Base-by-base conservation (phyloP, 441 rosid genomes). In the Kokia cookei region DNA sequence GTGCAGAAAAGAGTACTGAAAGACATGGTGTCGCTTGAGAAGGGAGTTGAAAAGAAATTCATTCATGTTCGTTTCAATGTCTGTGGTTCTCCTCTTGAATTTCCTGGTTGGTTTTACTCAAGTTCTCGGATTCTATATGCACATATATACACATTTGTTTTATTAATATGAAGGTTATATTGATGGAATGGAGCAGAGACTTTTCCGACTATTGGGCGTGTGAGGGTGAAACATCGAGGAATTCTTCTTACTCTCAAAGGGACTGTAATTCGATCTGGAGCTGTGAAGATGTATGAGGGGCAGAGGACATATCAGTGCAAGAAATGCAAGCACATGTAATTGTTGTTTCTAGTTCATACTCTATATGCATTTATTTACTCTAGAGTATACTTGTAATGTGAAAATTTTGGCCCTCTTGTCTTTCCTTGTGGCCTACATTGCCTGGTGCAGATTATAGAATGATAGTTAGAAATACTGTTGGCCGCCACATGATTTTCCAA, bases 221-320 rank as follows among this genome's bases (percentile, higher is more conserved):
- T 96, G 72, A 90, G 98, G 81, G 98, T 93, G 73, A 93, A 86
- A 87, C 99, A 96, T 76, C 88, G 86, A 5, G 92, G 92, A 58
- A 82, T 93, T 86, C 91, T 93, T 29, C 84, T 96, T 55, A 93
- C 93, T 27, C 85, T 96, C 66, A 96, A 89, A 74, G 99, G 99
- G 65, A 96, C 97, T 1, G 92, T 96, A 32, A 96, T 91, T 75
- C 83, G 98, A 57, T 93, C 97, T 2, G 99, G 97, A 63, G 89
- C 94, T 67, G 84, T 86, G 65, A 96, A 92, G 86, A 93, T 93
- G 99, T 93, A 87, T 55, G 99, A 96, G 78, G 99, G 98, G 65
- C 91, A 87, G 82, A 84, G 97, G 87, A 86, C 89, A 85, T 96
- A 84, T 72, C 85, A 81, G 59, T 96, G 99, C 77, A 84, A 87